Evolutionary conservation across 768 basidiomycete species (phyloP).

Genomic region (Lentinula edodes): DNA sequence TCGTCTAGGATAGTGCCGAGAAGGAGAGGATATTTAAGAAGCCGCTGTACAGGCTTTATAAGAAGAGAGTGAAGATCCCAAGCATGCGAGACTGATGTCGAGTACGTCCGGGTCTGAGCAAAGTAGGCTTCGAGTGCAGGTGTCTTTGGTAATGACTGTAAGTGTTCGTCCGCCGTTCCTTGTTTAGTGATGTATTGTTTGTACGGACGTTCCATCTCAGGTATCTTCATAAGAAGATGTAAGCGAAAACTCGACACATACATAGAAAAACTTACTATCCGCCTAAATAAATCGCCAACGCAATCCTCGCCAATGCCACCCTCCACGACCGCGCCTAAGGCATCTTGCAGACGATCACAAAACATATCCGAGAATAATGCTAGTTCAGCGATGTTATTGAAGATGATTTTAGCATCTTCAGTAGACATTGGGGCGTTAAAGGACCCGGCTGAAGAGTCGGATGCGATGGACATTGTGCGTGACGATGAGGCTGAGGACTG

Average conservation of each 20-base stretch:
- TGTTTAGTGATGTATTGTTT: conserved; percentile 80
- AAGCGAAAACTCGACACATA: background rate
- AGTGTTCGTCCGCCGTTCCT: conserved; percentile 65
- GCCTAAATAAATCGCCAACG: conserved; percentile 67
- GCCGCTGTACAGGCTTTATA: conserved; percentile 95
- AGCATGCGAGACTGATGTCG: conserved; percentile 72
- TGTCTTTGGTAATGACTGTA: conserved; percentile 42
- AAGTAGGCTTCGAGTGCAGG: conserved; percentile 64
- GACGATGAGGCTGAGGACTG: conserved; percentile 46
- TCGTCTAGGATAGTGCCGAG: conserved; percentile 71
- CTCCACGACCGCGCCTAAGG: conserved; percentile 57
- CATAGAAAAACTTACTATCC: conserved; percentile 44
- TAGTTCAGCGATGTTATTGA: conserved; percentile 71
- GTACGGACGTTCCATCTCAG: conserved; percentile 66
- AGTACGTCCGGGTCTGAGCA: conserved; percentile 56
- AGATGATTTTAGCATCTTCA: conserved; percentile 68
- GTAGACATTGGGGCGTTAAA: conserved; percentile 57
- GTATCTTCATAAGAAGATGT: conserved; percentile 38
- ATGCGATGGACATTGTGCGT: conserved; percentile 43
- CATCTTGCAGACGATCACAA: conserved; percentile 57
- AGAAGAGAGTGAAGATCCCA: conserved; percentile 93
- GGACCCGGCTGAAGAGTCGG: conserved; percentile 36
- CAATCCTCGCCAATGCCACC: conserved; percentile 63
- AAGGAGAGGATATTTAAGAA: conserved; percentile 91
- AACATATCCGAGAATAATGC: conserved; percentile 68